Base-by-base conservation (phyloP, 352 stramenopile genomes). In the Phytophthora idaei region DNA sequence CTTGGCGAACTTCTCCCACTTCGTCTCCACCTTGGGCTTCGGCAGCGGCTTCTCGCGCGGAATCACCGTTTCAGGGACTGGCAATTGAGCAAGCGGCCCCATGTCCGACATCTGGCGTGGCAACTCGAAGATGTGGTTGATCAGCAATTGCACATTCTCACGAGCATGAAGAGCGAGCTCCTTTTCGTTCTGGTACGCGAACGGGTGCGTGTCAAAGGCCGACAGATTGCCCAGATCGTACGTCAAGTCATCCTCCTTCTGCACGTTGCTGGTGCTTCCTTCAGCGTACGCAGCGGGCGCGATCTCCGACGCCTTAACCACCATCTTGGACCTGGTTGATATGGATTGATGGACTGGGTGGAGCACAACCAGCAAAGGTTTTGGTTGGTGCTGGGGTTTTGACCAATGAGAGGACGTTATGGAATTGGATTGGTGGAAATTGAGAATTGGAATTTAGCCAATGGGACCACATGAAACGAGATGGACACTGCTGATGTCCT, bases 1-100 rank as follows among this genome's bases (percentile, higher is more conserved):
- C 69, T 97, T 94, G 29, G 97, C 97, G 78, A 99, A 99, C 72
- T 98, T 97, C 81, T 99, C 97, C 98, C 98, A 99, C 76, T 96
- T 98, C 11, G 98, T 99, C 76, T 98, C 93, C 67, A 96, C 77
- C 81, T 99, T 99, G 34, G 84, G 85, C 73, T 95, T 96, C 1
- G 90, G 92, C 55, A 97, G 64, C 31, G 92, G 92, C 69, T 97
- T 98, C 56, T 95, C 88, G 36, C 93, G 83, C 48, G 93, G 93
- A 41, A 98, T 83, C 15, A 78, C 61, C 29, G 87, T 88, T 62
- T 81, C 65, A 9, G 81, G 80, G 37, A 53, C 71, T 1, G 92
- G 90, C 48, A 97, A 78, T 57, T 88, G 71, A 5, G 90, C 93
- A 66, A 99, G 67, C 15, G 95, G 88, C 1, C 96, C 96, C 68